Evolutionary conservation across 192 early-diverging fungal genomes (phyloP).

Genomic region (Martensiomyces pterosporus): DNA sequence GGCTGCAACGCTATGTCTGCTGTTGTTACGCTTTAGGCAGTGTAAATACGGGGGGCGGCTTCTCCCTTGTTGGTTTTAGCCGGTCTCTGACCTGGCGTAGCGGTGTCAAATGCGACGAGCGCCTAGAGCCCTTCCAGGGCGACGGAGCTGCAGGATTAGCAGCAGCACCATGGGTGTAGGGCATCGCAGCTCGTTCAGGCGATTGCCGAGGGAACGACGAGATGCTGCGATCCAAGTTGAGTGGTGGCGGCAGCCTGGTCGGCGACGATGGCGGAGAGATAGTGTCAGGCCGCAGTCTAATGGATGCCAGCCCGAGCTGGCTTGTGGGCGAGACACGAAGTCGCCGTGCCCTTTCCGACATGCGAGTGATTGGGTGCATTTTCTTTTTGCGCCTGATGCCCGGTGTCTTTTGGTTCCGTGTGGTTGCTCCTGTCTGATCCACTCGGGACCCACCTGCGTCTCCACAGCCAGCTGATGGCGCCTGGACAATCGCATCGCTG

Average conservation of each 20-base stretch:
- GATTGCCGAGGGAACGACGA: constrained; percentile 8
- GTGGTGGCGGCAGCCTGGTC: constrained; percentile 11
- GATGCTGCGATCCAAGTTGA: constrained; percentile 13
- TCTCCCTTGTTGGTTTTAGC: background rate
- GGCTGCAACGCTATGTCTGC: no score
- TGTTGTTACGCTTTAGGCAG: background rate
- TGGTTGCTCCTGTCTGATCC: no score
- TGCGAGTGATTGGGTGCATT: constrained; percentile 14
- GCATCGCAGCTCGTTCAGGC: no score
- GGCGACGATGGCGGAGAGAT: constrained; percentile 8
- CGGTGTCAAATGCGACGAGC: constrained; percentile 17
- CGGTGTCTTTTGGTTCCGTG: constrained; percentile 1
- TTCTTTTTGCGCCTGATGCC: background rate
- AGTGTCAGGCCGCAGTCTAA: background rate
- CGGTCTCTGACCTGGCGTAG: constrained; percentile 4
- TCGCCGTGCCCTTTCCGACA: constrained; percentile 17
- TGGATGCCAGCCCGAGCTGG: background rate
- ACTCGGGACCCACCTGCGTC: no score
- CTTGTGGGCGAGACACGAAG: constrained; percentile 17
- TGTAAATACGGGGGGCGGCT: background rate
- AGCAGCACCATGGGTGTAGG: background rate
- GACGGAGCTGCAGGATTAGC: background rate
- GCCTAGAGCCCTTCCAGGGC: background rate
- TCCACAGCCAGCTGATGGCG: background rate
- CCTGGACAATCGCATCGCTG: background rate